Percentiles rank a stretch among this genome's conserved stretches.
These are phyloP conservation scores for Nissolia schottii DNA, from an alignment of 306 rosid species.

Conservation along the genomic window DNA sequence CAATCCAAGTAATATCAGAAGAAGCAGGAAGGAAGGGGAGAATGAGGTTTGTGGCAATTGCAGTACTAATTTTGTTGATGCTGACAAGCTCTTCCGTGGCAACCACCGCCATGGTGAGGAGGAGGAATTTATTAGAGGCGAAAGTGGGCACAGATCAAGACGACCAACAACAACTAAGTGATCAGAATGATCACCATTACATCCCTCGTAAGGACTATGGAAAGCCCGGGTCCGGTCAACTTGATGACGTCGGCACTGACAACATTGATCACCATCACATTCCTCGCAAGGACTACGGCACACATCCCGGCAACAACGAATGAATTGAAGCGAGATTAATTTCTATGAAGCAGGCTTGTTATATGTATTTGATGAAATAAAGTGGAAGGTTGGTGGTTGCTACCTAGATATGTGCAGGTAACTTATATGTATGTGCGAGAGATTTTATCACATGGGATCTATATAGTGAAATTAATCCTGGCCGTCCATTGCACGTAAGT, in stretches of 20 bases:
- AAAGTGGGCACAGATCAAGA: neutral
- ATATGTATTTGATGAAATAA: neutral
- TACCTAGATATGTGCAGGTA: neutral
- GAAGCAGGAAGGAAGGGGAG: too few species aligned
- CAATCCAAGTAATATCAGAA: neutral
- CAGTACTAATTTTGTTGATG: conserved; percentile 17
- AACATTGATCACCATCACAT: conserved; percentile 29
- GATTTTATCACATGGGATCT: neutral
- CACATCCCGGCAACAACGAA: conserved; percentile 3
- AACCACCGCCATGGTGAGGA: too few species aligned
- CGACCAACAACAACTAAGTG: neutral
- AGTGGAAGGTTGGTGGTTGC: neutral
- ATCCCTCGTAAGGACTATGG: conserved; percentile 6
- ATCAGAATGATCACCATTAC: neutral
- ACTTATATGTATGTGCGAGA: neutral
- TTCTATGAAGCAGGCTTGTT: neutral
- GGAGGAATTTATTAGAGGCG: neutral
- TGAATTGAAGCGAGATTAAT: too few species aligned
- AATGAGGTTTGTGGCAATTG: conserved; percentile 27
- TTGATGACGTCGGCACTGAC: neutral
- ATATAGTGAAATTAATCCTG: neutral
- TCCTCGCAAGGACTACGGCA: conserved; percentile 22
- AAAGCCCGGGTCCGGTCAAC: neutral
- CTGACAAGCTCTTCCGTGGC: conserved; percentile 6
- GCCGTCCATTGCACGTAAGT: neutral